These are phyloP conservation scores for Camellia lanceoleosa DNA, from an alignment of 148 eudicot genomes.

Conservation along the genomic window DNA sequence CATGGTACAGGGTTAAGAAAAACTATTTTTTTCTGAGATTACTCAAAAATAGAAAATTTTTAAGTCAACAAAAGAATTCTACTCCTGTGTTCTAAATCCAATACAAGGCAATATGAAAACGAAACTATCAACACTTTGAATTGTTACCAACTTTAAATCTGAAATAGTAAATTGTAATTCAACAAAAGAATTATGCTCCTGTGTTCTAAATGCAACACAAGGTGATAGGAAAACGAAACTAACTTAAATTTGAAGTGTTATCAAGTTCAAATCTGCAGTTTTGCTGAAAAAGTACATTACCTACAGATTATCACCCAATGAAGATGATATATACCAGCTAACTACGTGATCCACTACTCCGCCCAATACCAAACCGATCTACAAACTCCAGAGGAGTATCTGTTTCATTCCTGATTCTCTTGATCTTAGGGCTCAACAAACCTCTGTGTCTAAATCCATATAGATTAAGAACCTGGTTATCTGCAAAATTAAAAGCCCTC, in stretches of 20 bases:
- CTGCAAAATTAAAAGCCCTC: slow-evolving; percentile 69
- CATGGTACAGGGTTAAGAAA: neutral
- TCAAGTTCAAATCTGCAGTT: neutral
- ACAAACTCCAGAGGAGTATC: slow-evolving; percentile 44
- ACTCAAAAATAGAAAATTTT: neutral
- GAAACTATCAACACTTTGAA: neutral
- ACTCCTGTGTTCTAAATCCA: neutral
- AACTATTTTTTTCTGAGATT: neutral
- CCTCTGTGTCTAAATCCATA: slow-evolving; percentile 69
- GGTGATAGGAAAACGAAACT: neutral
- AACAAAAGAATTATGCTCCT: neutral
- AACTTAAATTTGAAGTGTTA: slow-evolving; percentile 1
- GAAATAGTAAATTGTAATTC: neutral
- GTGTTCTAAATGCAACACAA: slow-evolving; percentile 6
- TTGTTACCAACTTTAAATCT: neutral
- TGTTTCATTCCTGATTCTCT: slow-evolving; percentile 49
- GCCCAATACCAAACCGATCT: slow-evolving; percentile 45
- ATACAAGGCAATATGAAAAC: neutral
- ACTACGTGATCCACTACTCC: slow-evolving; percentile 25
- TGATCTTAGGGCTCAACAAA: slow-evolving; percentile 53
- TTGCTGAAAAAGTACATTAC: neutral
- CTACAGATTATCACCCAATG: neutral
- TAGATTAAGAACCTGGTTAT: slow-evolving; percentile 64
- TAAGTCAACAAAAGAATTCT: neutral
- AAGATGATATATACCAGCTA: slow-evolving; percentile 12